Conservation (phyloP, 1,284 basidiomycete genomes). For the Hemileia vastatrix region DNA sequence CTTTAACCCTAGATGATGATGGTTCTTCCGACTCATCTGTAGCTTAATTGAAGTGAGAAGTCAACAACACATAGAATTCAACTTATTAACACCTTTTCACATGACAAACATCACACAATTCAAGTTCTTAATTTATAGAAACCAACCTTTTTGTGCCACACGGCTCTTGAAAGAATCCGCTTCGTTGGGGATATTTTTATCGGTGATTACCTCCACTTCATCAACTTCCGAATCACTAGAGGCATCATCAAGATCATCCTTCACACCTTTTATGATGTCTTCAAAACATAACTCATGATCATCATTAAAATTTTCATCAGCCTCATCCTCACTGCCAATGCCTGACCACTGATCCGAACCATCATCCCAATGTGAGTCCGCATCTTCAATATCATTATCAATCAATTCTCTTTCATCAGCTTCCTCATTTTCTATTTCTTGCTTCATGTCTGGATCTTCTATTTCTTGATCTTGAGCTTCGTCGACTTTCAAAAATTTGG, state of each 20-base stretch:
- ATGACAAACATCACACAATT: too few species aligned
- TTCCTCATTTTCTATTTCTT: conserved; percentile 36
- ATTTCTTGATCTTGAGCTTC: conserved; percentile 44
- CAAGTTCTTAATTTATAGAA: too few species aligned
- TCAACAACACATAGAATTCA: too few species aligned
- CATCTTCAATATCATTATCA: conserved; percentile 2
- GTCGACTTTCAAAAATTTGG: conserved; percentile 50
- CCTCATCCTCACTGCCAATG: conserved; percentile 22
- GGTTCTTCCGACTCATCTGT: too few species aligned
- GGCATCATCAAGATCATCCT: neutral
- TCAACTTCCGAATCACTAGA: too few species aligned
- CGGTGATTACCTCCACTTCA: too few species aligned
- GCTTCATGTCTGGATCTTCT: conserved; percentile 36
- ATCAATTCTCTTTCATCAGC: conserved; percentile 50
- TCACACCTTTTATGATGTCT: conserved; percentile 2
- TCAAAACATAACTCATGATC: conserved; percentile 18
- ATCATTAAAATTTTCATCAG: conserved; percentile 1
- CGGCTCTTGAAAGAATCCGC: too few species aligned
- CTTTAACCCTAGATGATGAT: conserved; percentile 12
- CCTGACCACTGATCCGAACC: conserved; percentile 19
- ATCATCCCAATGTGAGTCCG: neutral
- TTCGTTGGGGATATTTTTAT: too few species aligned
- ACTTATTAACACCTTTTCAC: too few species aligned
- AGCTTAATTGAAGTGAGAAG: too few species aligned
- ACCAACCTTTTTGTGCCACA: too few species aligned